phyloP scores from a whole-genome alignment of 2,329 filamentous ascomycete species.

The Fusarium sp. region DNA sequence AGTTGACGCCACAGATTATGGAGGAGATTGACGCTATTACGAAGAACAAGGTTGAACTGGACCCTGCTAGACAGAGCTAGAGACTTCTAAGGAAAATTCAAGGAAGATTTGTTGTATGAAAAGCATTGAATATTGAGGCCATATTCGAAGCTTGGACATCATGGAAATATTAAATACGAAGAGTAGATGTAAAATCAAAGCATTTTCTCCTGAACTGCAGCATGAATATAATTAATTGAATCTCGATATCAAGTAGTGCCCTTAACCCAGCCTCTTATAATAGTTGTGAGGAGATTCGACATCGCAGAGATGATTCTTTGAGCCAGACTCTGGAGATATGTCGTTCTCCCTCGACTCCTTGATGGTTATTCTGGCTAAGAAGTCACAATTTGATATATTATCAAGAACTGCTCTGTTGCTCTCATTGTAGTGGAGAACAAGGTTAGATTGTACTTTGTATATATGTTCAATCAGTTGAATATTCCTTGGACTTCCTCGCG shows the following conservation, averaged over 20 bases:
- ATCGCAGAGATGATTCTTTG: not conserved
- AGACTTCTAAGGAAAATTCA: too few species aligned
- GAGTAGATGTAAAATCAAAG: rapidly evolving
- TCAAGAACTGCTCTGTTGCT: rapidly evolving
- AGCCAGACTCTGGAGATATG: not conserved
- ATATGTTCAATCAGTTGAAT: too few species aligned
- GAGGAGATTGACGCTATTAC: constrained; percentile 62
- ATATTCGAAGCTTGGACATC: not conserved
- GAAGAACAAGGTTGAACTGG: constrained; percentile 45
- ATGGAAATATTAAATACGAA: not conserved
- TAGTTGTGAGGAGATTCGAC: not conserved
- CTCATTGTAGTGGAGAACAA: rapidly evolving
- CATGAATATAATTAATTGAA: too few species aligned
- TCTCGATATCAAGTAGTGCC: too few species aligned
- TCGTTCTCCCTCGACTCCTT: not conserved
- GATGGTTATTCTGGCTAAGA: rapidly evolving
- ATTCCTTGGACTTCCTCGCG: not conserved
- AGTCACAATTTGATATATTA: rapidly evolving
- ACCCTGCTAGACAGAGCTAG: constrained; percentile 44
- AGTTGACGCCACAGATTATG: constrained; percentile 63
- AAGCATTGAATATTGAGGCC: not conserved
- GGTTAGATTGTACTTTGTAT: not conserved
- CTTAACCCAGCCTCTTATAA: not conserved
- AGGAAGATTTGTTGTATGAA: not conserved
- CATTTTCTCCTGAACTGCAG: too few species aligned